Percentiles rank a stretch among this genome's conserved stretches.
Conservation (phyloP, 345 rosid genomes). For the Brassica nigra region DNA sequence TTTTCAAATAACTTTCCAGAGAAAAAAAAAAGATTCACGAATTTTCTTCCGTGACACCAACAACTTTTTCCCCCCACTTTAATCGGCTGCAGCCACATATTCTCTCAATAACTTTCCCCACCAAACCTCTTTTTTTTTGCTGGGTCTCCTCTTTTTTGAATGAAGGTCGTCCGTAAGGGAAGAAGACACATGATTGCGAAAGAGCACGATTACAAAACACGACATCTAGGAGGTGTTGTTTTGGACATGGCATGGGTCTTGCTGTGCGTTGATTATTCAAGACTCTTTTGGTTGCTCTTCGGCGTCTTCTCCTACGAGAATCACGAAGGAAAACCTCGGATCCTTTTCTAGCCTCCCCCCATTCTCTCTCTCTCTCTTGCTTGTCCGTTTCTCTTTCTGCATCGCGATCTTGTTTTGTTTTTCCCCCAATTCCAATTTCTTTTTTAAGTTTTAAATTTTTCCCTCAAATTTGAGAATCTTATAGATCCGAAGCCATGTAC, state of each 20-base stretch:
- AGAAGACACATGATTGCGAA: slow-evolving; percentile 61
- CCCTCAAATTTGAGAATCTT: slow-evolving; percentile 12
- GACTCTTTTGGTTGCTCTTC: slow-evolving; percentile 70
- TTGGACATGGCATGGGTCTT: slow-evolving; percentile 74
- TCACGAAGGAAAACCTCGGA: slow-evolving; percentile 88
- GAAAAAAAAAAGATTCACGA: background rate
- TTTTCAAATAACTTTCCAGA: background rate
- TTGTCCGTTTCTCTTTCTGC: background rate
- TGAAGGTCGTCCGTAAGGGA: slow-evolving; percentile 30
- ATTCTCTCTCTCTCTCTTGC: background rate
- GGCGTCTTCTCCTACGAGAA: slow-evolving; percentile 84
- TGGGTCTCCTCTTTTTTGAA: slow-evolving; percentile 17
- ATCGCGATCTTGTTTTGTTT: slow-evolving; percentile 14
- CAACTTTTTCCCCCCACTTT: slow-evolving; percentile 7
- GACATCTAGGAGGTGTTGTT: slow-evolving; percentile 31
- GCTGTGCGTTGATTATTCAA: slow-evolving; percentile 70
- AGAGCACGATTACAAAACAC: slow-evolving; percentile 51
- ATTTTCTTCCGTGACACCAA: background rate
- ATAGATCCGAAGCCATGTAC: slow-evolving; percentile 51
- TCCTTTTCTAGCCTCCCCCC: slow-evolving; percentile 51
- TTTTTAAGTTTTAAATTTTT: background rate
- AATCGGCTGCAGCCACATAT: slow-evolving; percentile 41
- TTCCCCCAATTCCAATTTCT: background rate
- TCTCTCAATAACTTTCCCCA: slow-evolving; percentile 21
- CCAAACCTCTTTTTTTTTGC: slow-evolving; percentile 1